Base-by-base conservation (phyloP, 148 eudicot genomes). In the Rhododendron griersonianum region DNA sequence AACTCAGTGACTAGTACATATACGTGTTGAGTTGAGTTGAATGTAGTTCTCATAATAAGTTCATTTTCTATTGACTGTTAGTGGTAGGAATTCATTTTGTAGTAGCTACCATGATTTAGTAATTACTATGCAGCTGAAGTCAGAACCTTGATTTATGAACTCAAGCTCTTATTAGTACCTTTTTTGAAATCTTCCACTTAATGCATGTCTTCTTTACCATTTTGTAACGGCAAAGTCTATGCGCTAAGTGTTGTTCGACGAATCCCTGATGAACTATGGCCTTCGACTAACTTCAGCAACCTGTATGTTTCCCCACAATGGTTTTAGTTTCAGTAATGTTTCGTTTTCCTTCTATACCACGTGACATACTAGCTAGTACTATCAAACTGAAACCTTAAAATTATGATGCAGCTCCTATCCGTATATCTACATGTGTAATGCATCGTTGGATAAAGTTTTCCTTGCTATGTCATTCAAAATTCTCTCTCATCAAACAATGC, bases 261-360 rank as follows among this genome's bases (percentile, higher is more conserved):
- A 59, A 86, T 96, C 51, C 98, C 98, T 2, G 92, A 96, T 69
- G 98, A 93, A 86, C 94, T 94, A 6, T 96, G 98, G 98, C 88
- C 71, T 85, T 87, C 94, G 87, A 93, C 92, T 85, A 89, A 57
- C 16, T 35, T 67, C 74, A 28, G 1, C 74, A 67, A 67, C 28
- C 25, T 67, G 74, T 67, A 67, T 28, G 90, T 44, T 48, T 33
- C 44, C n/a, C 88, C 76, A 4, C 81, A 21, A 18, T 19, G 30
- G 35, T 67, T 67, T 28, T 44, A 35, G 35, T 25, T 53, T 84
- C 39, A 18, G n/a, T 45, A 28, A 16, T 33, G 48, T 23, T 84
- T 30, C 10, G 35, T 21, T 84, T 35, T 51, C 35, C 81, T 74
- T 75, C 4, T 35, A 28, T 30, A 3, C 74, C 1, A 23, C n/a